Conservation (phyloP, 495 filamentous ascomycete genomes). For the Annulohypoxylon bovei region DNA sequence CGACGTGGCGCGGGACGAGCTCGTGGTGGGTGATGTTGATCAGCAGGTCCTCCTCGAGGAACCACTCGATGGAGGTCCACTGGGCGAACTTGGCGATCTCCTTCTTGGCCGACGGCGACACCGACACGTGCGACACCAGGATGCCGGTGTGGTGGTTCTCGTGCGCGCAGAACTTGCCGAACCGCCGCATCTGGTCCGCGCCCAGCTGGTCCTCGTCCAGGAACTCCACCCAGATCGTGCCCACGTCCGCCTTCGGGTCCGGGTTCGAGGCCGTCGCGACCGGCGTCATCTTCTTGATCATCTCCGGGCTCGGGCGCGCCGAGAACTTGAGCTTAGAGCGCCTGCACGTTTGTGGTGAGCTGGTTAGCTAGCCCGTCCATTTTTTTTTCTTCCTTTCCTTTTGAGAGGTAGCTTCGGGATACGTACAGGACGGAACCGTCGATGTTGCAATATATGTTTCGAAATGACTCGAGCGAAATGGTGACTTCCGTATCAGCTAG, state of each 20-base stretch:
- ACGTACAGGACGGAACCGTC: conserved; percentile 78
- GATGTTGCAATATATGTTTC: conserved; percentile 67
- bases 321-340: conserved; percentile 86
- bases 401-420: conserved; percentile 2
- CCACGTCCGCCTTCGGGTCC: conserved; percentile 75
- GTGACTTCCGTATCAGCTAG: conserved; percentile 87
- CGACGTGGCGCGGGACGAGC: conserved; percentile 91
- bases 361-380: conserved; percentile 42
- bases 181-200: conserved; percentile 88
- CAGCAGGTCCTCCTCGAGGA: conserved; percentile 92
- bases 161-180: conserved; percentile 79
- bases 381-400: too few species aligned
- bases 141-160: conserved; percentile 89
- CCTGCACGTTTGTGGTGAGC: conserved; percentile 54
- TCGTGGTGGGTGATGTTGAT: conserved; percentile 99
- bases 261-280: conserved; percentile 70
- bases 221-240: conserved; percentile 95
- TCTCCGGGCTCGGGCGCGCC: conserved; percentile 79
- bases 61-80: conserved; percentile 86
- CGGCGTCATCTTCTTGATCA: conserved; percentile 84
- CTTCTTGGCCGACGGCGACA: conserved; percentile 85
- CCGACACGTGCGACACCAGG: conserved; percentile 81
- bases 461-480: conserved; percentile 82
- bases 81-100: conserved; percentile 75
- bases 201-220: conserved; percentile 75